Evolutionary conservation across 208 protist genomes (phyloP).

Genomic region (Trypanosoma brucei): DNA sequence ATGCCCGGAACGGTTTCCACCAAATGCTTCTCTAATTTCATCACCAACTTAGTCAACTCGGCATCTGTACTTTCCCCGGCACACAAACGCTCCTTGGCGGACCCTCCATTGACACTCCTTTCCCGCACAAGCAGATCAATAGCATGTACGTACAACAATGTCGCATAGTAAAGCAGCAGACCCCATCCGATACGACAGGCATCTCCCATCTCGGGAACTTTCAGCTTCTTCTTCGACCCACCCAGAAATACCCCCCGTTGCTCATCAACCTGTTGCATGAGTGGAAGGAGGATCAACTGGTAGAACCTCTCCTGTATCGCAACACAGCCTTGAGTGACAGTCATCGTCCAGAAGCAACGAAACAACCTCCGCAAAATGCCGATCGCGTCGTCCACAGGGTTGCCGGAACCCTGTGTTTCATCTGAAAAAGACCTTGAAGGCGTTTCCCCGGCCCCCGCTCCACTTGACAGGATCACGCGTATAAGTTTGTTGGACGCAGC

Average conservation of each 20-base stretch:
- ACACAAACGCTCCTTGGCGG: too few species aligned
- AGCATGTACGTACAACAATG: conserved; percentile 12
- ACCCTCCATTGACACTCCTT: too few species aligned
- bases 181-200: background rate
- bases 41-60: conserved; percentile 12
- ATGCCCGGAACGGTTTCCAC: conserved; percentile 7
- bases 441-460: conserved; percentile 13
- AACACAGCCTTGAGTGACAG: conserved; percentile 6
- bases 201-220: background rate
- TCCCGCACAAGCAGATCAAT: background rate
- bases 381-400: too few species aligned
- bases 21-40: conserved; percentile 8
- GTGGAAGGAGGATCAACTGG: conserved; percentile 16
- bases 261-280: conserved; percentile 15
- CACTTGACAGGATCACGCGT: background rate
- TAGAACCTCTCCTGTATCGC: conserved; percentile 18
- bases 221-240: conserved; percentile 1
- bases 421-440: too few species aligned
- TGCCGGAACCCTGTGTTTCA: too few species aligned
- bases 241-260: background rate
- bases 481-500: conserved; percentile 16
- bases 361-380: conserved; percentile 19
- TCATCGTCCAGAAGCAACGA: conserved; percentile 27
- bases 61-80: too few species aligned
- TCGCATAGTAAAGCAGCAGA: conserved; percentile 14